Evolutionary conservation across 306 rosid species (phyloP), one percentile per base, ranked within the genome.

Genomic region (Rosa lucieae): DNA sequence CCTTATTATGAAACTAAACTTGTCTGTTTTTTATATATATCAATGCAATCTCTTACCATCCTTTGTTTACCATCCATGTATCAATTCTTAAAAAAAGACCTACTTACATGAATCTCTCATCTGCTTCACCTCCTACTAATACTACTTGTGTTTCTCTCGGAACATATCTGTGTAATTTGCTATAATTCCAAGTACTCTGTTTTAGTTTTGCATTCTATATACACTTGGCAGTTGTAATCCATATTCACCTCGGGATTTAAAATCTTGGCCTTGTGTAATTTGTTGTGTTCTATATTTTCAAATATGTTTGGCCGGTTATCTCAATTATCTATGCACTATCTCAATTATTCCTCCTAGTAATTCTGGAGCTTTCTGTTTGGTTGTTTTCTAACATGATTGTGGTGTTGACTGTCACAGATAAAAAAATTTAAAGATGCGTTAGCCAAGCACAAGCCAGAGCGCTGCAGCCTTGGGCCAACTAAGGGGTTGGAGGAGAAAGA

Each of bases 401-500:
- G 44, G 7, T n/a, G 1, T 35, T 75, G 43, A 43, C 42, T 76
- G 73, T 72, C 39, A 56, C 90, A 95, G 99, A 90, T 95, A 77
- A 92, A 92, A 89, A 94, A 94, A 84, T 94, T 94, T 53, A 94
- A 66, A 85, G 97, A 92, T 80, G 99, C 99, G 63, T 84, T 95
- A 67, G 90, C 96, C 74, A 92, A 95, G 81, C 97, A 95, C 89
- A 80, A 86, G 66, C 86, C 98, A 0, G 93, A 89, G 15, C 85
- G 99, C 37, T 92, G 98, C 84, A 91, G 99, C 82, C 88, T 95
- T 43, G 94, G 85, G 0, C 99, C 98, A 40, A 78, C 89, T 37
- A 91, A 86, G 82, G 99, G 99, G 76, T 82, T 95, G 86, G 99
- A 92, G 81, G 98, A 95, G 92, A 91, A 90, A 79, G 99, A 92